Evolutionary conservation across 2,329 filamentous ascomycete genomes (phyloP).

Genomic region (Fusarium devonianum): DNA sequence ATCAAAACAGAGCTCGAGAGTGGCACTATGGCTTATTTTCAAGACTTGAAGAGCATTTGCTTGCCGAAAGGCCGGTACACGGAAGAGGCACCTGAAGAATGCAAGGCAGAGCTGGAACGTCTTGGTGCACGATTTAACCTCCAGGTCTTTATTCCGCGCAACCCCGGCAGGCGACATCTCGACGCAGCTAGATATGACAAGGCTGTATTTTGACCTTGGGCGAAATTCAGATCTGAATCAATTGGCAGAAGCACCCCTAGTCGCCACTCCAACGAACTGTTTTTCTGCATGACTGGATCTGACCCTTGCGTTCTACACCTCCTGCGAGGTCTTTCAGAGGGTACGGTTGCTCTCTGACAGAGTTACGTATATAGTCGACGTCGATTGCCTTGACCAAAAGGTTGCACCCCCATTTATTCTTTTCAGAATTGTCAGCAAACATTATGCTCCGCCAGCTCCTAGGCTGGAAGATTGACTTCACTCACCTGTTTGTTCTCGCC

Average conservation of each 20-base stretch:
- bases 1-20: not conserved
- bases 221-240: too few relatives aligned
- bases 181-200: too few relatives aligned
- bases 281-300: not conserved
- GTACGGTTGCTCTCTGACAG: fast-evolving
- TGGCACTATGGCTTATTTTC: not conserved
- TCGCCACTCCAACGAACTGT: not conserved
- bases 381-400: not conserved
- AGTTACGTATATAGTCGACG: not conserved
- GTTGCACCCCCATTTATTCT: not conserved
- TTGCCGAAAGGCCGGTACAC: not conserved
- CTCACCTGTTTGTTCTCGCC: not conserved
- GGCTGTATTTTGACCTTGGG: too few relatives aligned
- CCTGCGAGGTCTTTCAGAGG: not conserved
- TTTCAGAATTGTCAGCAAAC: not conserved
- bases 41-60: not conserved
- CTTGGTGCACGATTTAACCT: not conserved
- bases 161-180: too few relatives aligned
- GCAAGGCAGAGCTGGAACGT: not conserved
- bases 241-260: too few relatives aligned
- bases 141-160: not conserved
- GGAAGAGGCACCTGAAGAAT: not conserved
- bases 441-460: too few relatives aligned
- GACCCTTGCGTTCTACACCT: not conserved
- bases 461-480: too few relatives aligned